phyloP scores from a whole-genome alignment of 352 stramenopile species.

The Plasmopara halstedii region DNA sequence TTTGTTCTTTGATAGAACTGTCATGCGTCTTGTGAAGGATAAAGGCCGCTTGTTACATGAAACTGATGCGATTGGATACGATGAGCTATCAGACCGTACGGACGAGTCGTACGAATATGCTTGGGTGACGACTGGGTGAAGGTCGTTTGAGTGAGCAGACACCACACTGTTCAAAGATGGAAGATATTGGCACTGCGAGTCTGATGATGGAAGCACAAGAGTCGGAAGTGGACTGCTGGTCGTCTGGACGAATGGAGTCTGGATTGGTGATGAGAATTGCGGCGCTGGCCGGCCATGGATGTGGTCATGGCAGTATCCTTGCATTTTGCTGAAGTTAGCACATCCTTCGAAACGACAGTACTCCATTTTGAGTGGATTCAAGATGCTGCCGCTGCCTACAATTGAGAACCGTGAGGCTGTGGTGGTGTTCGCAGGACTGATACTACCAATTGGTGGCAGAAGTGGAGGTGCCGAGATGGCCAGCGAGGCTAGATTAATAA shows the following conservation, averaged over 20 bases:
- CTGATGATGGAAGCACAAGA: constrained; percentile 16
- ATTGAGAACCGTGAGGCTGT: constrained; percentile 15
- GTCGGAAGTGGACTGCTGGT: constrained; percentile 12
- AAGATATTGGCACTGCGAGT: constrained; percentile 14
- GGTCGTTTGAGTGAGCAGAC: constrained; percentile 8
- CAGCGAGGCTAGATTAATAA: constrained; percentile 17
- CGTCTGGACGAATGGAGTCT: constrained; percentile 6
- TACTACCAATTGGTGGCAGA: constrained; percentile 31
- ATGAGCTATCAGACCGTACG: constrained; percentile 9
- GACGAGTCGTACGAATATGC: constrained; percentile 9
- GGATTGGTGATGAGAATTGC: constrained; percentile 12
- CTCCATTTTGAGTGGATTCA: constrained; percentile 35
- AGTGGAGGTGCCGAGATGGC: constrained; percentile 16
- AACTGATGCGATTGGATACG: constrained; percentile 11
- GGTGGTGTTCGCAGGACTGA: constrained; percentile 44
- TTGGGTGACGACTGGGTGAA: constrained; percentile 7
- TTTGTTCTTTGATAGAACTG: constrained; percentile 16
- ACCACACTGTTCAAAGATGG: constrained; percentile 23
- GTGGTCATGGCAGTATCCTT: constrained; percentile 58
- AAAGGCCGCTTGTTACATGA: constrained; percentile 12
- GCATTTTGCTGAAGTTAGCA: constrained; percentile 58
- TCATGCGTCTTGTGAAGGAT: constrained; percentile 16
- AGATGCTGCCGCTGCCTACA: constrained; percentile 12
- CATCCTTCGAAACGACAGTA: constrained; percentile 46
- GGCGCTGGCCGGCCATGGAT: constrained; percentile 30